These are phyloP conservation scores for Fallopia convolvulus DNA, from an alignment of 148 eudicot genomes.

Conservation along the genomic window DNA sequence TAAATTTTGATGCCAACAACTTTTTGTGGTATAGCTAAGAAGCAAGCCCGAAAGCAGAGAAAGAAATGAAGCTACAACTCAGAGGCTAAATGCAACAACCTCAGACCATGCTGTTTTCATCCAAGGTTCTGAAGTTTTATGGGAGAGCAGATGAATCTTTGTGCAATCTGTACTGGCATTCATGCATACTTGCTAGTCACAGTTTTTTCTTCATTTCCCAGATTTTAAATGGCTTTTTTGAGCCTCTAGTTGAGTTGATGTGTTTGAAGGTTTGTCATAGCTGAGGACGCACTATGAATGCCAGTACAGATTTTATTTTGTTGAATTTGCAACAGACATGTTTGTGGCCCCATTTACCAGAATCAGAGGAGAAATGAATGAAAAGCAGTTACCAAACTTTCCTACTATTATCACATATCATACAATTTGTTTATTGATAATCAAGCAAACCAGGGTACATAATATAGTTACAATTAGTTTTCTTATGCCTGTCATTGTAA, in stretches of 20 bases:
- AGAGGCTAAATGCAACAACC: not conserved
- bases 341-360: too few relatives aligned
- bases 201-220: not conserved
- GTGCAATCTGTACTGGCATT: too few relatives aligned
- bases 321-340: too few relatives aligned
- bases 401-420: not conserved
- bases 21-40: conserved; percentile 32
- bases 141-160: not conserved
- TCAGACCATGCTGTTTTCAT: not conserved
- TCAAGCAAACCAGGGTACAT: not conserved
- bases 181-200: not conserved
- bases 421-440: not conserved
- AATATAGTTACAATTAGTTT: not conserved
- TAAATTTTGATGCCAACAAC: not conserved
- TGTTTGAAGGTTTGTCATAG: not conserved
- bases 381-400: not conserved
- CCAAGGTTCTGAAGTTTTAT: not conserved
- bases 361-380: not conserved
- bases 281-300: not conserved
- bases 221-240: not conserved
- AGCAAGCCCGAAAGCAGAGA: conserved; percentile 43
- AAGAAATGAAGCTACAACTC: conserved; percentile 14
- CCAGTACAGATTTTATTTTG: not conserved
- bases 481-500: not conserved
- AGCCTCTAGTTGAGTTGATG: not conserved